phyloP scores from a whole-genome alignment of 2,329 filamentous ascomycete species.

The Emydomyces testavorans region DNA sequence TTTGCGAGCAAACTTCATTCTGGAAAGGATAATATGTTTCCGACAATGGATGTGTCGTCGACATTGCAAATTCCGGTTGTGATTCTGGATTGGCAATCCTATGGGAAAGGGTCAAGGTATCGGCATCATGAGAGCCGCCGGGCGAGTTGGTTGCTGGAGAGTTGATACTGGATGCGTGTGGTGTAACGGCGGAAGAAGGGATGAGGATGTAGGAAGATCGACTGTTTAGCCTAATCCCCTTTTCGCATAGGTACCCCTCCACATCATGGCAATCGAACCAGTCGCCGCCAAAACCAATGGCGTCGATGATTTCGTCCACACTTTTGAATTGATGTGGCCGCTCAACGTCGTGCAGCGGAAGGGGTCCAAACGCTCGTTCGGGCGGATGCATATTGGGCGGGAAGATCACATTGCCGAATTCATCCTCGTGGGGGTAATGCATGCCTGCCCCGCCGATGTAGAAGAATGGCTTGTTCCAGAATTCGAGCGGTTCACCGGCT shows the following conservation, averaged over 20 bases:
- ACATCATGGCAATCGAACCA: slow-evolving; percentile 71
- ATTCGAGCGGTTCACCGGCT: slow-evolving; percentile 18
- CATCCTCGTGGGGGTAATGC: slow-evolving; percentile 43
- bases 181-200: slow-evolving; percentile 11
- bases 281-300: slow-evolving; percentile 57
- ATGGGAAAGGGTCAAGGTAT: neutral
- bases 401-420: slow-evolving; percentile 28
- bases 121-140: neutral
- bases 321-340: slow-evolving; percentile 15
- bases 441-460: slow-evolving; percentile 55
- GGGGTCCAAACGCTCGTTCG: slow-evolving; percentile 19
- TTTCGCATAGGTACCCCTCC: slow-evolving; percentile 54
- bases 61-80: neutral
- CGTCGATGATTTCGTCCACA: slow-evolving; percentile 23
- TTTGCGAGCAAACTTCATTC: slow-evolving; percentile 6
- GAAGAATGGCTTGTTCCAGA: slow-evolving; percentile 19
- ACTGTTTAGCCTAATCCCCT: slow-evolving; percentile 24
- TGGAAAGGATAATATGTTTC: slow-evolving; percentile 1
- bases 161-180: neutral
- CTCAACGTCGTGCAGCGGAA: slow-evolving; percentile 14
- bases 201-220: slow-evolving; percentile 23
- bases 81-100: neutral
- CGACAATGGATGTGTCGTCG: neutral
- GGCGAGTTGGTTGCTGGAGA: neutral
- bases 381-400: slow-evolving; percentile 25